Conservation (phyloP, 495 filamentous ascomycete species). For the Pseudomonodictys pantanalensis region DNA sequence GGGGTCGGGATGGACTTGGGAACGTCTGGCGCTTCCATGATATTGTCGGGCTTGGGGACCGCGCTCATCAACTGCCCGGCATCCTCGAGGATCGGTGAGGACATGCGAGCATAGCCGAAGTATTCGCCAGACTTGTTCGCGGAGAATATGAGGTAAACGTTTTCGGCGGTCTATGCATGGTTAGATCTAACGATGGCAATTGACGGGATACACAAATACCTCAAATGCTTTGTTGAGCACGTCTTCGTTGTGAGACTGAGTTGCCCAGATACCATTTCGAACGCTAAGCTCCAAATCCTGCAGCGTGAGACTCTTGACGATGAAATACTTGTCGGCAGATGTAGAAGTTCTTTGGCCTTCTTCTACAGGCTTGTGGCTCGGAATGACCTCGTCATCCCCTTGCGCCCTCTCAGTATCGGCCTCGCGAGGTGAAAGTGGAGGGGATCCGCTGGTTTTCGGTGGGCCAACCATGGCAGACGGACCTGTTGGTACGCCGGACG, state of each 20-base stretch:
- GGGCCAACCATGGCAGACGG: conserved; percentile 34
- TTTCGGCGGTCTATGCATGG: conserved; percentile 62
- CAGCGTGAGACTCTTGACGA: conserved; percentile 92
- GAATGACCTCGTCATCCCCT: conserved; percentile 14
- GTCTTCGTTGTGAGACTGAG: conserved; percentile 88
- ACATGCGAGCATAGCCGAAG: conserved; percentile 93
- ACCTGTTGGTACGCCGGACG: conserved; percentile 34
- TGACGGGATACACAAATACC: conserved; percentile 51
- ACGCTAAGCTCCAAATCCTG: conserved; percentile 92
- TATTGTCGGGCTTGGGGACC: conserved; percentile 54
- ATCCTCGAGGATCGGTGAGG: conserved; percentile 76
- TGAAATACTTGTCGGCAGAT: conserved; percentile 72
- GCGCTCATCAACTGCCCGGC: conserved; percentile 65
- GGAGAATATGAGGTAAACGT: conserved; percentile 95
- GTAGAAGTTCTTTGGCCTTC: conserved; percentile 17
- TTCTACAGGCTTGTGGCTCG: conserved; percentile 13
- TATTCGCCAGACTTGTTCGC: conserved; percentile 98
- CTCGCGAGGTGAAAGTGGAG: conserved; percentile 12
- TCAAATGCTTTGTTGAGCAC: conserved; percentile 79
- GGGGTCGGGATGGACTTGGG: conserved; percentile 74
- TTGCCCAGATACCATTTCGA: conserved; percentile 85
- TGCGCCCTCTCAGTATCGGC: conserved; percentile 26
- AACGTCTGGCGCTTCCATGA: conserved; percentile 57
- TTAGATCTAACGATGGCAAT: conserved; percentile 18
- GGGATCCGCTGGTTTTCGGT: conserved; percentile 15